These are phyloP conservation scores for Rubroboletus satanas DNA, from an alignment of 768 basidiomycete species.

Conservation along the genomic window DNA sequence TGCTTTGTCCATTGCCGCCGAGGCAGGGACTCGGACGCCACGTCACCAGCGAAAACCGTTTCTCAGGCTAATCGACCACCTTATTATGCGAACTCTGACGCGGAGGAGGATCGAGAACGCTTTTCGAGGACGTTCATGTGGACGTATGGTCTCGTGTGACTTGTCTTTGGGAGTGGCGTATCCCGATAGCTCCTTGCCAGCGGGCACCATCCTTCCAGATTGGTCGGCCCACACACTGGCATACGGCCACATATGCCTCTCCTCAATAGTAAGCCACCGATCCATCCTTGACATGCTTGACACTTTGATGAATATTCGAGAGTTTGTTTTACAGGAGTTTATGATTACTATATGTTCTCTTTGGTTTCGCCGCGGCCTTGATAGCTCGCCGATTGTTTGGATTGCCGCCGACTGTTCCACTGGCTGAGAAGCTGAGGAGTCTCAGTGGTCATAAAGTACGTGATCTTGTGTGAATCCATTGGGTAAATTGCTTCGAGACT, in stretches of 20 bases:
- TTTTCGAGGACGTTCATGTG: not conserved
- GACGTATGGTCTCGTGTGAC: not conserved
- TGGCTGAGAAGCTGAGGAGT: too few relatives aligned
- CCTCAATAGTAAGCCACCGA: not conserved
- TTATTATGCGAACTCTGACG: not conserved
- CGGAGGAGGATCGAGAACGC: not conserved
- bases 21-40: not conserved
- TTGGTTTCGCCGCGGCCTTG: too few relatives aligned
- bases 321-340: too few relatives aligned
- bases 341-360: too few relatives aligned
- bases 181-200: not conserved
- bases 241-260: not conserved
- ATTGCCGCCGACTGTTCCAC: too few relatives aligned
- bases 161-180: not conserved
- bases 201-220: not conserved
- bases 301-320: too few relatives aligned
- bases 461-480: too few relatives aligned
- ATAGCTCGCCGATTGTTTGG: too few relatives aligned
- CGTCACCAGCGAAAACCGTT: not conserved
- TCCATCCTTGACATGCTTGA: too few relatives aligned
- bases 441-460: too few relatives aligned
- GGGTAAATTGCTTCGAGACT: too few relatives aligned
- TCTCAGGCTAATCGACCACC: not conserved
- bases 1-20: not conserved
- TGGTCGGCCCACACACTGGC: not conserved